Evolutionary conservation across 1,139 yeast species (phyloP).

Genomic region (Saccharomyces hybrid): DNA sequence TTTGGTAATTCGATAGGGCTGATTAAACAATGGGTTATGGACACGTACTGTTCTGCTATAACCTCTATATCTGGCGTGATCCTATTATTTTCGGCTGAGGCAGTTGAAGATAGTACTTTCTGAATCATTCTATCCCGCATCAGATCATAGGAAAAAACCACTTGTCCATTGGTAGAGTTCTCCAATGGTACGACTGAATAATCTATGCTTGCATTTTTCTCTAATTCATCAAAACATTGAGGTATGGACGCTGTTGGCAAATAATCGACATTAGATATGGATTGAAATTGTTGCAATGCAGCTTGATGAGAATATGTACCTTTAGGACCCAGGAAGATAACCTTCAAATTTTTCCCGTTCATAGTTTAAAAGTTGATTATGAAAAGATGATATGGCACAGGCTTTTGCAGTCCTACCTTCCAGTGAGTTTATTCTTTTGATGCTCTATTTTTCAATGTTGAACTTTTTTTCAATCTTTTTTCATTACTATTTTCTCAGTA

Average conservation of each 20-base stretch:
- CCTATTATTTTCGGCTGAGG: slow-evolving; percentile 10
- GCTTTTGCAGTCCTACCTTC: not conserved
- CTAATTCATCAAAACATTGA: slow-evolving; percentile 54
- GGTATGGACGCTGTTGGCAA: slow-evolving; percentile 41
- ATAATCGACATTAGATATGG: slow-evolving; percentile 22
- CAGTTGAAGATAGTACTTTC: slow-evolving; percentile 6
- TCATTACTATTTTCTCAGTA: not conserved
- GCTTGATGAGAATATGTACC: slow-evolving; percentile 96
- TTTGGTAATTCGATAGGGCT: slow-evolving; percentile 34
- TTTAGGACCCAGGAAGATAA: slow-evolving; percentile 76
- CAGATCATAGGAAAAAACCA: slow-evolving; percentile 73
- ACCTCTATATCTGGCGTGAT: slow-evolving; percentile 38
- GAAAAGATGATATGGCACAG: not conserved
- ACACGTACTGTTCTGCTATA: slow-evolving; percentile 72
- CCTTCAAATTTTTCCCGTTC: slow-evolving; percentile 25
- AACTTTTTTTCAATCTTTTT: not conserved
- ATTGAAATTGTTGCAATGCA: slow-evolving; percentile 64
- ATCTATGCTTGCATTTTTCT: slow-evolving; percentile 25
- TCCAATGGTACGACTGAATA: slow-evolving; percentile 84
- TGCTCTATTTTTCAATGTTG: not conserved
- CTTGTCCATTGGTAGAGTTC: slow-evolving; percentile 93
- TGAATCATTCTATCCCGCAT: slow-evolving; percentile 55
- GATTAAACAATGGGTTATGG: slow-evolving; percentile 72
- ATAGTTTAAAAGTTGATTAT: not conserved
- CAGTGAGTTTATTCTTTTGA: not conserved